A percentile compares a stretch with the other conserved stretches of the same genome.
Conservation (phyloP, 192 early-diverging fungal genomes). For the Coemansia biformis region DNA sequence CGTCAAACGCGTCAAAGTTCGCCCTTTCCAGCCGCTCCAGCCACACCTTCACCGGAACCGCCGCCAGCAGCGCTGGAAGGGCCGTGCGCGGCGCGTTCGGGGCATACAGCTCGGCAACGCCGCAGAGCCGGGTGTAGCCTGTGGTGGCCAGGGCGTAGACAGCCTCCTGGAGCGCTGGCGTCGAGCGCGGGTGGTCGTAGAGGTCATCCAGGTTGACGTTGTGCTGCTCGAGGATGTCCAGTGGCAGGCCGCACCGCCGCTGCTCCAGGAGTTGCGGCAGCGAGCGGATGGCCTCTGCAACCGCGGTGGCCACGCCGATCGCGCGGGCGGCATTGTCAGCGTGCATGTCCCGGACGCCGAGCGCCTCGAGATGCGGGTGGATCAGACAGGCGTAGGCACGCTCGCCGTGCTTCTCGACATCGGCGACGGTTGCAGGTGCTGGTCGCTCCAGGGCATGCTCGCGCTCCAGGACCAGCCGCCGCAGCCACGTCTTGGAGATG, state of each 20-base stretch:
- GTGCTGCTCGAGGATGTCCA: slow-evolving; percentile 74
- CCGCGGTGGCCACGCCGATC: slow-evolving; percentile 85
- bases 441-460: slow-evolving; percentile 57
- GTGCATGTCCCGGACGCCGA: slow-evolving; percentile 72
- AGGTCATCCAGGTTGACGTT: slow-evolving; percentile 71
- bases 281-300: slow-evolving; percentile 67
- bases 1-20: too few species aligned
- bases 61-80: too few species aligned
- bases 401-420: slow-evolving; percentile 86
- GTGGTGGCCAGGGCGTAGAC: too few species aligned
- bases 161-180: too few species aligned
- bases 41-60: too few species aligned
- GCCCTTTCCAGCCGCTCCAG: too few species aligned
- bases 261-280: slow-evolving; percentile 66
- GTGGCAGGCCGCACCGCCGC: slow-evolving; percentile 67
- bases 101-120: too few species aligned
- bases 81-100: too few species aligned
- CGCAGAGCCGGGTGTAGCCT: too few species aligned
- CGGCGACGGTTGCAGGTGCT: slow-evolving; percentile 62
- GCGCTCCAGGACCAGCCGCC: slow-evolving; percentile 64
- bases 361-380: slow-evolving; percentile 83
- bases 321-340: slow-evolving; percentile 88
- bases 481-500: slow-evolving; percentile 75
- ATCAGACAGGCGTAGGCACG: slow-evolving; percentile 80
- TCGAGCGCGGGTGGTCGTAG: too few species aligned